Evolutionary conservation across 2,329 filamentous ascomycete genomes (phyloP).

Genomic region (Zymoseptoria crescenta): DNA sequence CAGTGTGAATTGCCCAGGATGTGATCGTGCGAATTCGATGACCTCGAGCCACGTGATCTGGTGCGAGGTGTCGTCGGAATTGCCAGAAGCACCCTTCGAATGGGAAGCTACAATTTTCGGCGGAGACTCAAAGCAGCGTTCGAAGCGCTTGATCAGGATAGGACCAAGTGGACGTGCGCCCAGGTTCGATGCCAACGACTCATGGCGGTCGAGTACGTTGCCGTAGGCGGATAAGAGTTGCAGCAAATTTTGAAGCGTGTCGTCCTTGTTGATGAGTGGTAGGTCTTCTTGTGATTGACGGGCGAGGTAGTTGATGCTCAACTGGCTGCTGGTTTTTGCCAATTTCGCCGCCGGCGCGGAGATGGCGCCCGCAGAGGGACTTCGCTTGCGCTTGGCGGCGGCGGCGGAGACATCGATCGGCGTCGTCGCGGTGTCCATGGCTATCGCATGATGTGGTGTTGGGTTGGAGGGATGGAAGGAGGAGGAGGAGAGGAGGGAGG

Average conservation of each 20-base stretch:
- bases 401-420: slow-evolving; percentile 8
- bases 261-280: slow-evolving; percentile 55
- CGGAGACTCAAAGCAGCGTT: slow-evolving; percentile 75
- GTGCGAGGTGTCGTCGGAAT: slow-evolving; percentile 38
- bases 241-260: slow-evolving; percentile 66
- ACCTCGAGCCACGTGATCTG: slow-evolving; percentile 74
- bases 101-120: slow-evolving; percentile 59
- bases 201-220: slow-evolving; percentile 74
- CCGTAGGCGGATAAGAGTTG: slow-evolving; percentile 71
- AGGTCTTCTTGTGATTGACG: slow-evolving; percentile 55
- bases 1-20: slow-evolving; percentile 69
- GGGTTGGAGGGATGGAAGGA: background rate
- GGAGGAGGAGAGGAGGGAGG: slow-evolving; percentile 2
- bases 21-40: slow-evolving; percentile 73
- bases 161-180: slow-evolving; percentile 76
- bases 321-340: slow-evolving; percentile 49
- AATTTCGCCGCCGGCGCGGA: slow-evolving; percentile 15
- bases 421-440: slow-evolving; percentile 9
- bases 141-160: slow-evolving; percentile 76
- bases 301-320: slow-evolving; percentile 62
- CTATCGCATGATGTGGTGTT: background rate
- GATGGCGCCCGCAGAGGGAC: slow-evolving; percentile 28
- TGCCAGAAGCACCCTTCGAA: slow-evolving; percentile 29
- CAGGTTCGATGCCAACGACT: slow-evolving; percentile 77
- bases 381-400: slow-evolving; percentile 42